Evolutionary conservation across 192 early-diverging fungal genomes (phyloP), one percentile per base, ranked within the genome.

Genomic region (Entrophospora sp.): DNA sequence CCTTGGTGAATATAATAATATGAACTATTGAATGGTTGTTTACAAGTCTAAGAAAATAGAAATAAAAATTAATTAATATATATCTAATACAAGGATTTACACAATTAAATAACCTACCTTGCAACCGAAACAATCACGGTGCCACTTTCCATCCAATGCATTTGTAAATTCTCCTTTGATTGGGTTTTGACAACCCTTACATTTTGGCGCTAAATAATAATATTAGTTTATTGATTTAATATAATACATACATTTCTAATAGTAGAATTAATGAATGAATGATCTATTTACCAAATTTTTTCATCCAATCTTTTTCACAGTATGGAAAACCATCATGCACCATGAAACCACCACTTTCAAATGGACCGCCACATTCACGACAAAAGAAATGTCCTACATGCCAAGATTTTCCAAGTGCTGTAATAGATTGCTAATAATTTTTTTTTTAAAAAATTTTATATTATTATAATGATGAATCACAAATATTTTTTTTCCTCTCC

Each of bases 331-430:
- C 80, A 22, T 84, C 75, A 36, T 80, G 71, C 3, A 81, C 80
- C 77, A 80, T 77, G 36, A 80, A 81, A 7, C 71, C 73, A 45
- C 74, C 73, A 13, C 70, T 52, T 37, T 73, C 80, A 67, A 84
- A 84, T 12, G 77, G 76, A 57, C 73, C 67, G 32, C 78, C 77
- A 56, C 82, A 84, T 46, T 79, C 76, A 24, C 76, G 77, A 57
- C 82, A 84, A 43, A 84, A 81, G 61, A 84, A 84, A 49, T 84
- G 82, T 4, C 75, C 80, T 13, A 62, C 69, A 61, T 84, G 82
- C 61, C 79, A 84, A 9, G 45, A 68, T 59, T 84, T 84, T 14
- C 80, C 82, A 9, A 80, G 68, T 16, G 82, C 82, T 16, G 45
- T 69, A 9, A 81, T 59, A 32, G 64, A 66, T 51, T 73, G 68